phyloP scores from a whole-genome alignment of 805 yeast genomes.

The Starmerella bombi region DNA sequence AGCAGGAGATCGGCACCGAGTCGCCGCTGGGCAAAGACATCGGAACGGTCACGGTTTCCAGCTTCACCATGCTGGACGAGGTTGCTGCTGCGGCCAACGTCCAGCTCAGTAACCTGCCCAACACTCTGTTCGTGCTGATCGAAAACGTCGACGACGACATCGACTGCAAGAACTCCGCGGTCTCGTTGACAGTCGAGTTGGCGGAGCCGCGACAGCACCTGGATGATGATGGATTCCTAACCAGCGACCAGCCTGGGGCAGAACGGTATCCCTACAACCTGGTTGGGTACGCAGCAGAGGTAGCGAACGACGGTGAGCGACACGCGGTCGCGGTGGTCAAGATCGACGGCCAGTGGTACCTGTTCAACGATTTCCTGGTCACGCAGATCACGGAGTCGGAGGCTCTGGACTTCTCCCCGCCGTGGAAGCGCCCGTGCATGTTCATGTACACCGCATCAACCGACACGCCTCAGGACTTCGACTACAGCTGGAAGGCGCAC shows the following conservation, averaged over 20 bases:
- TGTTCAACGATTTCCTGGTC: constrained; percentile 87
- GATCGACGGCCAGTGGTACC: constrained; percentile 41
- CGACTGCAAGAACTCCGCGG: not conserved
- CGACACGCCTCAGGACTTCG: constrained; percentile 27
- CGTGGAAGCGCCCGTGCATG: constrained; percentile 66
- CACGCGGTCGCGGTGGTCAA: constrained; percentile 29
- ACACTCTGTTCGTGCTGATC: not conserved
- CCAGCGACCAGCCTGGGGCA: not conserved
- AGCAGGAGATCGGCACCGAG: constrained; percentile 6
- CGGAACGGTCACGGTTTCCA: not conserved
- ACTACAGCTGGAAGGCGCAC: constrained; percentile 36
- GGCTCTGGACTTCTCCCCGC: constrained; percentile 52
- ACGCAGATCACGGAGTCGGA: constrained; percentile 61
- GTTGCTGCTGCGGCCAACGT: not conserved
- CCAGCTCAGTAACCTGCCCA: not conserved
- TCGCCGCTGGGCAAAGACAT: not conserved
- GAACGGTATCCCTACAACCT: constrained; percentile 22
- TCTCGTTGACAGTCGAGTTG: not conserved
- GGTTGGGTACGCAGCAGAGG: constrained; percentile 28
- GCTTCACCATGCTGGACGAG: not conserved
- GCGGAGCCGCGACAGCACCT: not conserved
- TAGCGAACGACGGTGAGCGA: constrained; percentile 22
- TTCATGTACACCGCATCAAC: constrained; percentile 15
- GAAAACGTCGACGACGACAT: not conserved
- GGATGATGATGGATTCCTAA: not conserved